Base-by-base conservation (phyloP, 148 eudicot genomes). In the Camellia lanceoleosa region DNA sequence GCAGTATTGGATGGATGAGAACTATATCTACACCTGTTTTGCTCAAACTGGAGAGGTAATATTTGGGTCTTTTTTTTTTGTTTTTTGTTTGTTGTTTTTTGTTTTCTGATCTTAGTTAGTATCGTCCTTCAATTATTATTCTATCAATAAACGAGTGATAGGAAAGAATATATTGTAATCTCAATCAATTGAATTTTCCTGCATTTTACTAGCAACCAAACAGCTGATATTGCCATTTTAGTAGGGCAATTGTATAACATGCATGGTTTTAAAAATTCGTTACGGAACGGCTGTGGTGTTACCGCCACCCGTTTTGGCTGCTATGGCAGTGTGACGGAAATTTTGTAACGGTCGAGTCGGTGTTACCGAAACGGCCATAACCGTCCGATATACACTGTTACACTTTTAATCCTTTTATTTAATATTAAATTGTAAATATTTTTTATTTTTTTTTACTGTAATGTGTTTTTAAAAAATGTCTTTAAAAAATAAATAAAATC, bases 1-100 rank as follows among this genome's bases (percentile, higher is more conserved):
- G 90, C 98, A 92, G 94, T 88, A 83, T 46, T 93, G 95, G 95
- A 93, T 96, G 99, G 97, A 93, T 43, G 99, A 96, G 90, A 85
- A 78, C 77, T 94, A 89, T 84, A 82, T 96, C 9, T 81, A 70
- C 59, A 71, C 19, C 7, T 91, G 91, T 54, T 96, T 96, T 76
- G 85, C 77, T 49, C 80, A 85, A 41, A 78, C 89, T n/a, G 98
- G 98, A 44, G 97, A 96, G 95, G 99, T 95, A 83, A 71, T 14
- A 14, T 5, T 23, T 5, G 10, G 18, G 15, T 7, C 38, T 0
- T 54, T 8, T 38, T 10, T 9, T 2, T 65, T n/a, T 30, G 13
- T 44, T 7, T 58, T 23, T 1, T 7, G 38, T 63, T 19, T 61
- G 1, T 5, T 61, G 65, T 23, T 16, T 16, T 16, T 5, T 6